phyloP scores from a whole-genome alignment of 2,329 filamentous ascomycete species.

The Aureobasidium melanogenum region DNA sequence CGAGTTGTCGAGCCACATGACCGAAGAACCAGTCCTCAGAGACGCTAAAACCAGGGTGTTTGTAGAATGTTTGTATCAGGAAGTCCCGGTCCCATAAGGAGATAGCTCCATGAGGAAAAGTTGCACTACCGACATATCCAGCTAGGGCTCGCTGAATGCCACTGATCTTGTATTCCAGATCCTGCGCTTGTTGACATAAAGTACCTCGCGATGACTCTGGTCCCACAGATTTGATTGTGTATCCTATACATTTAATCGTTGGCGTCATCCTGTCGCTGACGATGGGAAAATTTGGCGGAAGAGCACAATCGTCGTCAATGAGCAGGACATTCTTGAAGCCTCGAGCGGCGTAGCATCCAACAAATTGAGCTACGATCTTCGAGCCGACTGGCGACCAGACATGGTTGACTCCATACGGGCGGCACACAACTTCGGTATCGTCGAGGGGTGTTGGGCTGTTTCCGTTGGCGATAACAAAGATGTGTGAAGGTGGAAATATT shows the following conservation, averaged over 20 bases:
- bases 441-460: constrained; percentile 39
- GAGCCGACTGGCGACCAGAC: constrained; percentile 41
- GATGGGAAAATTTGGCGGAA: constrained; percentile 41
- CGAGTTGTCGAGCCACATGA: constrained; percentile 36
- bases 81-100: constrained; percentile 41
- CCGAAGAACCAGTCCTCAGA: constrained; percentile 48
- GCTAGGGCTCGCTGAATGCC: constrained; percentile 38
- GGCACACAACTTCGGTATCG: constrained; percentile 39
- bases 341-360: constrained; percentile 38
- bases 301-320: constrained; percentile 42
- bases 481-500: constrained; percentile 37
- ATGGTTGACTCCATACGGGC: constrained; percentile 37
- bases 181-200: constrained; percentile 31
- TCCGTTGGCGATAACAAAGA: constrained; percentile 43
- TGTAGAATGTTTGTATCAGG: constrained; percentile 36
- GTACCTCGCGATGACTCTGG: constrained; percentile 16
- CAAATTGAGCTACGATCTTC: constrained; percentile 43
- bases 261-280: constrained; percentile 36
- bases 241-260: constrained; percentile 38
- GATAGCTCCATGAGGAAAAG: constrained; percentile 44
- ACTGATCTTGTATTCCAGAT: constrained; percentile 45
- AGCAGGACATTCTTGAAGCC: constrained; percentile 38
- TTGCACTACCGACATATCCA: constrained; percentile 38
- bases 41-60: constrained; percentile 42
- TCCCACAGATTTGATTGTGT: constrained; percentile 36